These are phyloP conservation scores for Phytophthora megakarya DNA, from an alignment of 352 stramenopile genomes.

Conservation along the genomic window DNA sequence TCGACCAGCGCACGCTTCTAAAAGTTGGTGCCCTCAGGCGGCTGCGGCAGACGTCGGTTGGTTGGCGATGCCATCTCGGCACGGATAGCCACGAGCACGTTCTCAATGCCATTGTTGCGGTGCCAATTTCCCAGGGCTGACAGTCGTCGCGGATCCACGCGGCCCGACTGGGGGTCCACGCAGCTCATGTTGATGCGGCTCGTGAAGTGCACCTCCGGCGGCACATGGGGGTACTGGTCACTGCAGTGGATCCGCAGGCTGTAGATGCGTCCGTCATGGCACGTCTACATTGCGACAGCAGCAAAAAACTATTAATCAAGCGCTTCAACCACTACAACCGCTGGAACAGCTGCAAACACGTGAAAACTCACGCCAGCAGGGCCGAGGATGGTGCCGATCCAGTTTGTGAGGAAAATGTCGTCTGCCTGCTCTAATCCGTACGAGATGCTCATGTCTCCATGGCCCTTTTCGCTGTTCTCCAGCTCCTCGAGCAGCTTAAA, in stretches of 20 bases:
- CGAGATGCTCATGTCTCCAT: conserved; percentile 94
- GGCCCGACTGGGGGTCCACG: conserved; percentile 90
- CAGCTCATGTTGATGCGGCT: conserved; percentile 98
- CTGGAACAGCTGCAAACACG: background rate
- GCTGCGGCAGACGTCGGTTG: conserved; percentile 91
- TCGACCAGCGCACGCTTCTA: conserved; percentile 55
- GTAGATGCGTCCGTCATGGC: conserved; percentile 97
- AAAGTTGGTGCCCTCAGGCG: conserved; percentile 91
- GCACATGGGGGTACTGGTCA: conserved; percentile 94
- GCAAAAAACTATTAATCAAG: background rate
- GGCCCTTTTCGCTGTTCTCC: conserved; percentile 92
- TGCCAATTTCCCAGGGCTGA: conserved; percentile 78
- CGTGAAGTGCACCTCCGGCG: conserved; percentile 95
- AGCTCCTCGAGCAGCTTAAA: conserved; percentile 95
- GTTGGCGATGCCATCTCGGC: conserved; percentile 89
- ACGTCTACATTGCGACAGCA: conserved; percentile 71
- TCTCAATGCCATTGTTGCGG: conserved; percentile 90
- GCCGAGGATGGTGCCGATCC: conserved; percentile 98
- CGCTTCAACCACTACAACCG: background rate
- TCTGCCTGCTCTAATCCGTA: conserved; percentile 95
- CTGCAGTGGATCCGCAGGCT: conserved; percentile 94
- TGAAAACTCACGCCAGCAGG: conserved; percentile 88
- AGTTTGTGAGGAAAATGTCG: conserved; percentile 98
- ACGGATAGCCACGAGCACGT: conserved; percentile 88
- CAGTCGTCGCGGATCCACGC: conserved; percentile 81